Evolutionary conservation across 768 basidiomycete species (phyloP).

Genomic region (Pleurotus cornucopiae): DNA sequence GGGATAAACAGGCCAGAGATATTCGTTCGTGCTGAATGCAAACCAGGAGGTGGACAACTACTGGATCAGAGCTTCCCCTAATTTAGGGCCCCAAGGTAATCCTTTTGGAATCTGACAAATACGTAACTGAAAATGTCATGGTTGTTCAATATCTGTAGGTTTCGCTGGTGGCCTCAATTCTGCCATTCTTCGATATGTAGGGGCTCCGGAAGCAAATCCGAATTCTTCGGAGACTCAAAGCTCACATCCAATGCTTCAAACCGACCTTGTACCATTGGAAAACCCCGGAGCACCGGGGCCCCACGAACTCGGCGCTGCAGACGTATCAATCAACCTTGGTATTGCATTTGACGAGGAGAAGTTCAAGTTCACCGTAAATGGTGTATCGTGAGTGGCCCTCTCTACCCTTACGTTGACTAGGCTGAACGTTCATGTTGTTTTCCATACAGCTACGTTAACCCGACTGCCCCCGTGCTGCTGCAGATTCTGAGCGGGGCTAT

Average conservation of each 20-base stretch:
- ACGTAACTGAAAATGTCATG: no score
- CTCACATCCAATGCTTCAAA: slow-evolving; percentile 22
- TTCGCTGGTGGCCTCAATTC: slow-evolving; percentile 33
- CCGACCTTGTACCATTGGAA: slow-evolving; percentile 16
- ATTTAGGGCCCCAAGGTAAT: background rate
- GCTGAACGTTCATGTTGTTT: background rate
- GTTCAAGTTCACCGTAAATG: slow-evolving; percentile 29
- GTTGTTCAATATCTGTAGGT: background rate
- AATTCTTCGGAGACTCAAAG: slow-evolving; percentile 14
- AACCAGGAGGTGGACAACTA: slow-evolving; percentile 39
- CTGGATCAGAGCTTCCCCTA: slow-evolving; percentile 25
- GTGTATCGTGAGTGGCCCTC: slow-evolving; percentile 16
- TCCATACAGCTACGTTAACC: slow-evolving; percentile 18
- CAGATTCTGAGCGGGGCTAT: slow-evolving; percentile 38
- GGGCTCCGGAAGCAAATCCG: slow-evolving; percentile 26
- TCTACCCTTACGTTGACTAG: no score
- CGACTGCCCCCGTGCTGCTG: slow-evolving; percentile 38
- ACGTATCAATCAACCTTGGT: slow-evolving; percentile 26
- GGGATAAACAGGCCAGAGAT: slow-evolving; percentile 38
- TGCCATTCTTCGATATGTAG: slow-evolving; percentile 36
- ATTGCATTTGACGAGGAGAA: slow-evolving; percentile 18
- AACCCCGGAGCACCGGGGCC: slow-evolving; percentile 24
- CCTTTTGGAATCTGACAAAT: background rate
- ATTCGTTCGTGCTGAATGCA: slow-evolving; percentile 36
- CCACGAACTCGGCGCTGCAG: slow-evolving; percentile 30